Percentiles rank a stretch among this genome's conserved stretches.
These are phyloP conservation scores for Nannochloropsis oceanica DNA, from an alignment of 108 stramenopile species.

Conservation along the genomic window DNA sequence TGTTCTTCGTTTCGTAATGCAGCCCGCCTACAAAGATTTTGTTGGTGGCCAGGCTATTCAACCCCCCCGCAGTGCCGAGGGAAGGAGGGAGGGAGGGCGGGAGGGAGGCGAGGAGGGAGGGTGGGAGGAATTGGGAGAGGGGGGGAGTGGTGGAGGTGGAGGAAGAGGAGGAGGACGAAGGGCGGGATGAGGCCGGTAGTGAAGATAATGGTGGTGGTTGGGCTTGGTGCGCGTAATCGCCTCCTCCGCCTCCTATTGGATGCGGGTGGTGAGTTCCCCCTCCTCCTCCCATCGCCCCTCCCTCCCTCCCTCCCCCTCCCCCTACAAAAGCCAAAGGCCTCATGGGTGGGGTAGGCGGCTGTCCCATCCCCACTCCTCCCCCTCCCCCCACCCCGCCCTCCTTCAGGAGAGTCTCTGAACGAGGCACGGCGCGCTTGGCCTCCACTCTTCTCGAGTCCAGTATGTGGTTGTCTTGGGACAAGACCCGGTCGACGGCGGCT, in stretches of 20 bases:
- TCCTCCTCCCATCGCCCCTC: no score
- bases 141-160: background rate
- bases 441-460: slow-evolving; percentile 39
- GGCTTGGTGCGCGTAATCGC: background rate
- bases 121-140: no score
- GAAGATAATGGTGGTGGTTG: no score
- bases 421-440: slow-evolving; percentile 43
- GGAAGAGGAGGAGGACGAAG: background rate
- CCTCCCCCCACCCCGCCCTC: background rate
- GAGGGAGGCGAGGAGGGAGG: no score
- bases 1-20: slow-evolving; percentile 40
- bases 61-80: no score
- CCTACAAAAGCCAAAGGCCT: background rate
- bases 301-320: background rate
- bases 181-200: background rate
- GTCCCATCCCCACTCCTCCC: background rate
- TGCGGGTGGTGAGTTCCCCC: background rate
- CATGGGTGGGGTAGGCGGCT: background rate
- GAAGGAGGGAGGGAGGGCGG: no score
- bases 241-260: background rate
- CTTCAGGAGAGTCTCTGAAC: slow-evolving; percentile 14
- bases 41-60: no score
- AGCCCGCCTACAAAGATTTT: slow-evolving; percentile 43
- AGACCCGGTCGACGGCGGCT: slow-evolving; percentile 22
- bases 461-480: slow-evolving; percentile 34